These are phyloP conservation scores for Colletotrichum camelliae DNA, from an alignment of 2,329 filamentous ascomycete genomes.

Conservation along the genomic window DNA sequence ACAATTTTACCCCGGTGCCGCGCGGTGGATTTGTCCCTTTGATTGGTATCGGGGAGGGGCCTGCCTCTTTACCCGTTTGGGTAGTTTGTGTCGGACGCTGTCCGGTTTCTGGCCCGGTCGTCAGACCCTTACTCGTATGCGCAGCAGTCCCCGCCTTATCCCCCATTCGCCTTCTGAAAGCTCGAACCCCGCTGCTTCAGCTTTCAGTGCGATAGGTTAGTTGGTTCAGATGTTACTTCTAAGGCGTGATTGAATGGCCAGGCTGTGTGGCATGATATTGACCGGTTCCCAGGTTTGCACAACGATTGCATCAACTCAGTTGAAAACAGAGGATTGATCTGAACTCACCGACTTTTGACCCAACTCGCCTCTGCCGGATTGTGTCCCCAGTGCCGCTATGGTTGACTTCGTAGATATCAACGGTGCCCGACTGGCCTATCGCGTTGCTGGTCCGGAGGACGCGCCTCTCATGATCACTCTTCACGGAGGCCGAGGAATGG, in stretches of 20 bases:
- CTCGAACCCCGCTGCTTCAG: not conserved
- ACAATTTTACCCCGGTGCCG: not conserved
- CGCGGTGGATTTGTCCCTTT: not conserved
- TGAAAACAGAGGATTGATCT: not conserved
- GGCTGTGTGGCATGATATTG: not conserved
- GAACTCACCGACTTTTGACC: not conserved
- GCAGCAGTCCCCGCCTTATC: not conserved
- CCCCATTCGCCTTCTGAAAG: not conserved
- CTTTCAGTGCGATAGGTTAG: not conserved
- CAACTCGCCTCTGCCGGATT: rapidly evolving
- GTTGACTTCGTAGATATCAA: conserved; percentile 35
- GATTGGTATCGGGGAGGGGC: conserved; percentile 8
- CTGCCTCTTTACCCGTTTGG: not conserved
- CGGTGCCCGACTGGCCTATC: conserved; percentile 36
- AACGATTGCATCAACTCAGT: rapidly evolving
- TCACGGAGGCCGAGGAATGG: conserved; percentile 41
- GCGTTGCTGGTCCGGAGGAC: conserved; percentile 30
- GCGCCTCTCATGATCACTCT: conserved; percentile 40
- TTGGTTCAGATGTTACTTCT: rapidly evolving
- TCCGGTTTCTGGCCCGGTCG: not conserved
- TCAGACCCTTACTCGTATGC: not conserved
- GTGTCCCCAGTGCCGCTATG: not conserved
- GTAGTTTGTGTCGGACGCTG: not conserved
- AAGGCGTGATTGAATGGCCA: not conserved
- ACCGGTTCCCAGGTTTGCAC: not conserved